phyloP scores from a whole-genome alignment of 192 early-diverging fungal genomes.

The Diversispora eburnea region DNA sequence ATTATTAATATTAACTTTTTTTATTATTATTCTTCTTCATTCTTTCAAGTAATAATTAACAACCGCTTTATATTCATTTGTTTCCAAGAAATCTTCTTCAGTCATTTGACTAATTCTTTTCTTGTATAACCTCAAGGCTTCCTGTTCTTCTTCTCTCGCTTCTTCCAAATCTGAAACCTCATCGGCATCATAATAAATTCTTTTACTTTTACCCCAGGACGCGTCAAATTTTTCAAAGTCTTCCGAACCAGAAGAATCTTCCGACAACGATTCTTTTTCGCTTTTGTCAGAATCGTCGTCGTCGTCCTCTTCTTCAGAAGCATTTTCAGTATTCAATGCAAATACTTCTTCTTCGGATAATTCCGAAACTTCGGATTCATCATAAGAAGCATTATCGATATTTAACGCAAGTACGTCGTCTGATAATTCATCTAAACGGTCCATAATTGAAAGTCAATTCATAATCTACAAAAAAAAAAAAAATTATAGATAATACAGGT shows the following conservation, averaged over 20 bases:
- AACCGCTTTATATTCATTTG: slow-evolving; percentile 47
- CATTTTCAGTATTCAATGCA: slow-evolving; percentile 56
- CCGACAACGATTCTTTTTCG: slow-evolving; percentile 21
- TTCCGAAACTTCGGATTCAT: slow-evolving; percentile 41
- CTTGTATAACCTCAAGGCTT: slow-evolving; percentile 82
- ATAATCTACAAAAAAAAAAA: too few species aligned
- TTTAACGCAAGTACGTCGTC: too few species aligned
- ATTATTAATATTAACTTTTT: background rate
- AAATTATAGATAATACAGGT: too few species aligned
- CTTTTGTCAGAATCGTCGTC: slow-evolving; percentile 33
- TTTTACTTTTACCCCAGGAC: slow-evolving; percentile 76
- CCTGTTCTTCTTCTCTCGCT: slow-evolving; percentile 82
- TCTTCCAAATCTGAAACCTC: slow-evolving; percentile 74
- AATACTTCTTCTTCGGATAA: slow-evolving; percentile 79
- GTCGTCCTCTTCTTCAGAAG: slow-evolving; percentile 42
- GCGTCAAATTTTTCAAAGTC: slow-evolving; percentile 45
- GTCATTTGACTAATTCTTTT: slow-evolving; percentile 70
- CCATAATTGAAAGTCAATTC: too few species aligned
- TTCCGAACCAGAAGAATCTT: slow-evolving; percentile 37
- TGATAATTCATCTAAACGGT: too few species aligned
- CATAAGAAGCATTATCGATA: too few species aligned
- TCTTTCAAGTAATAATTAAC: background rate
- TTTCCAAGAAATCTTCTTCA: slow-evolving; percentile 87
- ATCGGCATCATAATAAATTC: slow-evolving; percentile 84
- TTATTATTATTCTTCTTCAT: too few species aligned